Conservation (phyloP, 2,329 filamentous ascomycete genomes). For the Triangularia setosa region DNA sequence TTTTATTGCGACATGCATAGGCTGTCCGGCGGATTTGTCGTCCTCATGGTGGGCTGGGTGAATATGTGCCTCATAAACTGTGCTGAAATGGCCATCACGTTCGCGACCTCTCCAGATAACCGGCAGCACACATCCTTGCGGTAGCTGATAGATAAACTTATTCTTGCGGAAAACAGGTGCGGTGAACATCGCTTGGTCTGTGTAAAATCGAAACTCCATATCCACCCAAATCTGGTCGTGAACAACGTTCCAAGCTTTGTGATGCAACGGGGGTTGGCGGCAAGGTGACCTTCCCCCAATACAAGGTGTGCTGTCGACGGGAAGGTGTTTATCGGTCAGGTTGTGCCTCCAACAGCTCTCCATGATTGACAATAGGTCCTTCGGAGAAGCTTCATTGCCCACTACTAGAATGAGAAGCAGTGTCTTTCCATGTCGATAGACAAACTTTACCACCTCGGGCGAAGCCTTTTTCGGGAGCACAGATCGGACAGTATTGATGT, state of each 20-base stretch:
- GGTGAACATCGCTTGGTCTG: neutral
- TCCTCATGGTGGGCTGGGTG: neutral
- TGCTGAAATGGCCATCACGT: slow-evolving; percentile 2
- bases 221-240: neutral
- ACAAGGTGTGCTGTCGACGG: neutral
- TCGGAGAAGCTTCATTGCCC: neutral
- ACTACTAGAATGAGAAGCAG: neutral
- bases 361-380: neutral
- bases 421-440: neutral
- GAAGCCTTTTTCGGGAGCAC: neutral
- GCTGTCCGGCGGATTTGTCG: neutral
- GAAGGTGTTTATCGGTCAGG: neutral
- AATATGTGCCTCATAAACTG: neutral
- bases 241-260: neutral
- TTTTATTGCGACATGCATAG: neutral
- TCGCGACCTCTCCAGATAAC: neutral
- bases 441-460: neutral
- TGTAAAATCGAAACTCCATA: neutral
- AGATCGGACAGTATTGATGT: neutral
- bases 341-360: neutral
- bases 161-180: neutral
- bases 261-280: neutral
- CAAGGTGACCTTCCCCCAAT: neutral
- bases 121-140: neutral
- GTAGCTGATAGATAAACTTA: neutral